Evolutionary conservation across 768 basidiomycete species (phyloP).

Genomic region (Lentinula aciculospora): DNA sequence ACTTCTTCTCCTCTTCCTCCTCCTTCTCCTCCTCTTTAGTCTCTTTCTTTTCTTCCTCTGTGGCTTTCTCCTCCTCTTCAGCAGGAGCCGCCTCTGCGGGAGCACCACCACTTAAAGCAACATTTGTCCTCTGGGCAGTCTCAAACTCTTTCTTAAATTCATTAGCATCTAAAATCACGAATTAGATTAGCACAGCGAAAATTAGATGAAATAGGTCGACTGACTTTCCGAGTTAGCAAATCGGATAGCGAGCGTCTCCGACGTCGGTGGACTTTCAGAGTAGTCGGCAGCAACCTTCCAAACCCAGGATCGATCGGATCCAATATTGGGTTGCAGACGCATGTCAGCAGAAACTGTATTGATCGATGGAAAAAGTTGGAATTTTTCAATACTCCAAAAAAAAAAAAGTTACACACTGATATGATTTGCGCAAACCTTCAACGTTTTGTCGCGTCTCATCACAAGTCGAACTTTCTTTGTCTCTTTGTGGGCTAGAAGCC

Average conservation of each 20-base stretch:
- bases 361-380: constrained; percentile 9
- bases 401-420: constrained; percentile 51
- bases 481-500: constrained; percentile 84
- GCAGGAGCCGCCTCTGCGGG: constrained; percentile 15
- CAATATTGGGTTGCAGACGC: constrained; percentile 95
- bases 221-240: constrained; percentile 95
- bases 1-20: neutral
- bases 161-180: constrained; percentile 60
- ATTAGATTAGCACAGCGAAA: neutral
- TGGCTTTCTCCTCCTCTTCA: constrained; percentile 24
- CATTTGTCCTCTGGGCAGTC: constrained; percentile 70
- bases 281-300: constrained; percentile 97
- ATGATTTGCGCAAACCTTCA: constrained; percentile 99
- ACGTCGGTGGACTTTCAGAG: constrained; percentile 81
- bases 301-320: constrained; percentile 98
- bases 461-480: constrained; percentile 91
- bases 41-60: constrained; percentile 21
- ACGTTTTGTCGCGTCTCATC: constrained; percentile 99
- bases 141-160: constrained; percentile 91
- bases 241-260: constrained; percentile 96
- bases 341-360: constrained; percentile 80
- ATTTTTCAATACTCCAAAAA: neutral
- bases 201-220: constrained; percentile 23
- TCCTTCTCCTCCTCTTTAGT: constrained; percentile 19
- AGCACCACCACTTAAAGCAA: constrained; percentile 25